These are phyloP conservation scores for Fusarium poae DNA, from an alignment of 2,329 filamentous ascomycete species.

Conservation along the genomic window DNA sequence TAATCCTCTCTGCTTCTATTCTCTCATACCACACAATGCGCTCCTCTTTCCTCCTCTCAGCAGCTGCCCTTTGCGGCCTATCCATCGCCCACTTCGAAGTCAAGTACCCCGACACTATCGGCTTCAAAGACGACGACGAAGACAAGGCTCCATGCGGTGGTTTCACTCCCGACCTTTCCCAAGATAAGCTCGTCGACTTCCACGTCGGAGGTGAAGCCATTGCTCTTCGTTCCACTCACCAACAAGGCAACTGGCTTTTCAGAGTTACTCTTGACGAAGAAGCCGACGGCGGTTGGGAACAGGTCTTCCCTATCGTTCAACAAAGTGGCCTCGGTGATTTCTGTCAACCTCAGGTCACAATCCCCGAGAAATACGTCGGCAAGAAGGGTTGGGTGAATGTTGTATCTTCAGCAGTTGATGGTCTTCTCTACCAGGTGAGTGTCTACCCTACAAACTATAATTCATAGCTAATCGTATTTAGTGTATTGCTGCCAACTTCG, in stretches of 20 bases:
- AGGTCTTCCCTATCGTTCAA: conserved; percentile 65
- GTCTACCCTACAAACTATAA: not conserved
- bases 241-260: conserved; percentile 68
- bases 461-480: conserved; percentile 44
- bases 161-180: conserved; percentile 61
- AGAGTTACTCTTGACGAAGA: conserved; percentile 67
- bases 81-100: conserved; percentile 68
- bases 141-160: conserved; percentile 67
- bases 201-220: conserved; percentile 69
- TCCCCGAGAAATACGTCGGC: conserved; percentile 65
- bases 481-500: conserved; percentile 69
- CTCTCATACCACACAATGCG: conserved; percentile 52
- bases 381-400: conserved; percentile 68
- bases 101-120: conserved; percentile 61
- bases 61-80: conserved; percentile 56
- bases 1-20: not conserved
- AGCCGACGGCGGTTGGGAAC: conserved; percentile 64
- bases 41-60: conserved; percentile 51
- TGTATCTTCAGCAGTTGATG: conserved; percentile 66
- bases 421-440: conserved; percentile 68
- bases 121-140: conserved; percentile 61
- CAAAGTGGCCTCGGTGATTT: conserved; percentile 68
- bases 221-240: conserved; percentile 62
- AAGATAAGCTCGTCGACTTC: conserved; percentile 66
- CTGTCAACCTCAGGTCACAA: conserved; percentile 64